Evolutionary conservation across 768 basidiomycete species (phyloP).

Genomic region (Pleurotus citrinopileatus): DNA sequence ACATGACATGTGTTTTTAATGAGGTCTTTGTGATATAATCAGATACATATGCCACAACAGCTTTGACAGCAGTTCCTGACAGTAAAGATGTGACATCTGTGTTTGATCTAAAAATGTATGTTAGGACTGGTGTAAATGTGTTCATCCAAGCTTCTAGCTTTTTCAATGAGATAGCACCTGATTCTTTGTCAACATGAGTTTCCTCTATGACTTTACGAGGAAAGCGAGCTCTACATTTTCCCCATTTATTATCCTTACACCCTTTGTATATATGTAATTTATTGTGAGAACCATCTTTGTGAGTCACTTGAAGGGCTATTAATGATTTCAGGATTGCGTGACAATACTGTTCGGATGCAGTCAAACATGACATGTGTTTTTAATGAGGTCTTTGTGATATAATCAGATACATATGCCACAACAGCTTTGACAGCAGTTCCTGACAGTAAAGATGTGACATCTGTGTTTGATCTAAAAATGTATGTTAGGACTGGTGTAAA

Average conservation of each 20-base stretch:
- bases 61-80: slow-evolving; percentile 23
- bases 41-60: slow-evolving; percentile 23
- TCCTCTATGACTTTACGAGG: slow-evolving; percentile 20
- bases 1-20: slow-evolving; percentile 22
- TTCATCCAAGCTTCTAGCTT: slow-evolving; percentile 30
- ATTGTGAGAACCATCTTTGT: slow-evolving; percentile 1
- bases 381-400: slow-evolving; percentile 23
- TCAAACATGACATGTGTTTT: slow-evolving; percentile 23
- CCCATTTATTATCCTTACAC: slow-evolving; percentile 24
- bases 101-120: slow-evolving; percentile 12
- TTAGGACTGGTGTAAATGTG: slow-evolving; percentile 14
- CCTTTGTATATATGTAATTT: slow-evolving; percentile 12
- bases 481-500: slow-evolving; percentile 15
- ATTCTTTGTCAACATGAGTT: slow-evolving; percentile 24
- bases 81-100: slow-evolving; percentile 20
- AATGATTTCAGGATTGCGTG: slow-evolving; percentile 18
- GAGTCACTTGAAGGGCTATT: slow-evolving; percentile 19
- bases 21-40: slow-evolving; percentile 27
- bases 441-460: slow-evolving; percentile 20
- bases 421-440: slow-evolving; percentile 24
- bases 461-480: slow-evolving; percentile 12
- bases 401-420: slow-evolving; percentile 25
- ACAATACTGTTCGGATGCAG: slow-evolving; percentile 16
- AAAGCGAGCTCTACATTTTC: slow-evolving; percentile 29
- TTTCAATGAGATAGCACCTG: slow-evolving; percentile 23